Evolutionary conservation across 1,284 basidiomycete genomes (phyloP).

Genomic region (Pseudozyma hubeiensis): DNA sequence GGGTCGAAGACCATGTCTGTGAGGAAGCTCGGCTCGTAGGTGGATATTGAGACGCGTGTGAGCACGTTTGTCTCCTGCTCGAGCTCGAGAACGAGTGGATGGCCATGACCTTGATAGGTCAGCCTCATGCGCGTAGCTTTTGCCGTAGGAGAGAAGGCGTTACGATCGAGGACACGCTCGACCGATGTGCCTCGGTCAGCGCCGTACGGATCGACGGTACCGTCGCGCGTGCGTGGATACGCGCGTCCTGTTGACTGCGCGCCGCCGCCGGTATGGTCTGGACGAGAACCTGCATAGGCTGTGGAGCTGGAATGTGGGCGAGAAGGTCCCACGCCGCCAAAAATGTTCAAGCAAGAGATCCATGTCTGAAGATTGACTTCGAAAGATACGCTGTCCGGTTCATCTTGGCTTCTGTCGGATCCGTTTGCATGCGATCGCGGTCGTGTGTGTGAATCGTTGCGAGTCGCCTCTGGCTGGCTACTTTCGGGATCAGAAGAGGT

Average conservation of each 20-base stretch:
- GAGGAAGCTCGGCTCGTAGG: conserved; percentile 83
- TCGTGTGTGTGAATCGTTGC: conserved; percentile 8
- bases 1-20: conserved; percentile 81
- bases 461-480: neutral
- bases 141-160: conserved; percentile 4
- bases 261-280: conserved; percentile 6
- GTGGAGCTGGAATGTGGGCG: conserved; percentile 14
- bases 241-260: conserved; percentile 5
- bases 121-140: conserved; percentile 81
- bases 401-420: conserved; percentile 10
- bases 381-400: conserved; percentile 73
- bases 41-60: conserved; percentile 87
- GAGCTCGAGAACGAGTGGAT: conserved; percentile 78
- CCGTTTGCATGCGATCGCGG: conserved; percentile 2
- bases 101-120: conserved; percentile 81
- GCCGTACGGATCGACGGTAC: conserved; percentile 23
- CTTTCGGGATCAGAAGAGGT: conserved; percentile 11
- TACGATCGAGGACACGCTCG: conserved; percentile 25
- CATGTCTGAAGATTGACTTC: conserved; percentile 84
- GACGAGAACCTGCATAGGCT: conserved; percentile 8
- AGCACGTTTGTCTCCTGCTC: conserved; percentile 91
- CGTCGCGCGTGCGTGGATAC: conserved; percentile 27
- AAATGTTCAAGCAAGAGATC: conserved; percentile 90
- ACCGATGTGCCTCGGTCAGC: conserved; percentile 20
- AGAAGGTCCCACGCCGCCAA: conserved; percentile 77